Percentiles rank a stretch among this genome's conserved stretches.
These are phyloP conservation scores for Capsicum chinense DNA, from an alignment of 257 asterid genomes.

Conservation along the genomic window DNA sequence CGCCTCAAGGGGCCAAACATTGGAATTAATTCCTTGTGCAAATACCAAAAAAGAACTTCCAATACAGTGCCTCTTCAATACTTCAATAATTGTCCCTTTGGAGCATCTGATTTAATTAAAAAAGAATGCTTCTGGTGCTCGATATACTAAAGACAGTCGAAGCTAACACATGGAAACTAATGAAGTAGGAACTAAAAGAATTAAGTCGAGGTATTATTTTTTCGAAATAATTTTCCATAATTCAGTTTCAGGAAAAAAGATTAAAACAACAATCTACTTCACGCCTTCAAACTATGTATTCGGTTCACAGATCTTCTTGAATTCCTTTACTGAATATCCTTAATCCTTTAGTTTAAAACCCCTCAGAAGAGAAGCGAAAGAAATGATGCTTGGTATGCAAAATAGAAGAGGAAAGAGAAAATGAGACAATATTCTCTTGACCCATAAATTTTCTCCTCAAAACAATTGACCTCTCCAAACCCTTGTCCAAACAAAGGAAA, in stretches of 20 bases:
- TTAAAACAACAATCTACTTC: not conserved
- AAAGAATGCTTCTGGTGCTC: not conserved
- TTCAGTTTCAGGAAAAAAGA: not conserved
- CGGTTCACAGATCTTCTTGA: not conserved
- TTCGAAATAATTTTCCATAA: not conserved
- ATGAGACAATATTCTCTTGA: constrained; percentile 18
- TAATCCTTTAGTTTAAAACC: not conserved
- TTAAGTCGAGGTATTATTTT: not conserved
- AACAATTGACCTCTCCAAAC: not conserved
- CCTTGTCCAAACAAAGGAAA: constrained; percentile 6
- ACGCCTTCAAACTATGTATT: not conserved
- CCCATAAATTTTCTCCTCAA: not conserved
- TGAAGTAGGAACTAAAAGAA: not conserved
- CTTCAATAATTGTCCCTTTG: not conserved
- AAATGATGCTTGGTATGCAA: not conserved
- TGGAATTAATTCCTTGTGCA: not conserved
- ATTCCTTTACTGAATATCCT: not conserved
- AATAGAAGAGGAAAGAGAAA: not conserved
- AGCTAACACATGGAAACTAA: not conserved
- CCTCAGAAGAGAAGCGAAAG: not conserved
- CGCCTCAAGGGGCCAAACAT: not conserved
- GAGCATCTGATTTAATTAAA: not conserved
- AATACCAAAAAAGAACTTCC: not conserved
- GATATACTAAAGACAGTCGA: not conserved
- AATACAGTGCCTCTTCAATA: not conserved